These are phyloP conservation scores for Glycine tomentella DNA, from an alignment of 306 rosid species.

Conservation along the genomic window DNA sequence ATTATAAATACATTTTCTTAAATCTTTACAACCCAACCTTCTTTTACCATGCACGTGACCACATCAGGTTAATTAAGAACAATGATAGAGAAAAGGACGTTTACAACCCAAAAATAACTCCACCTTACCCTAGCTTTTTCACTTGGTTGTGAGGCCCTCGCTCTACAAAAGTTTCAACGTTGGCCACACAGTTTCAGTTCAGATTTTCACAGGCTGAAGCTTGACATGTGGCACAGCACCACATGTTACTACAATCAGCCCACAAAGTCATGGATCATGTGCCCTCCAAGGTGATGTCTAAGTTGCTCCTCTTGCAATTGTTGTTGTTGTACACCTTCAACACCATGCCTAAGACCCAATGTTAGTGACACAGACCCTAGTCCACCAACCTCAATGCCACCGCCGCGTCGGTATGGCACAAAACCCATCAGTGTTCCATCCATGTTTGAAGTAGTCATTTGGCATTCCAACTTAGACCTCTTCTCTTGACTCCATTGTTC, in stretches of 20 bases:
- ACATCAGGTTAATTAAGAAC: not conserved
- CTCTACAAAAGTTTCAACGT: not conserved
- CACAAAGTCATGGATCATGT: slow-evolving; percentile 71
- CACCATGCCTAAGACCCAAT: slow-evolving; percentile 77
- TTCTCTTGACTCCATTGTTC: slow-evolving; percentile 70
- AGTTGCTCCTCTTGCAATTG: slow-evolving; percentile 64
- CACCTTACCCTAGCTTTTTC: slow-evolving; percentile 3
- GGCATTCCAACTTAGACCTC: slow-evolving; percentile 65
- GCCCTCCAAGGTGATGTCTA: slow-evolving; percentile 61
- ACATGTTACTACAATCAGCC: slow-evolving; percentile 54
- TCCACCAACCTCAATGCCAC: slow-evolving; percentile 63
- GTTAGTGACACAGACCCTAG: slow-evolving; percentile 82
- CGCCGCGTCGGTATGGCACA: slow-evolving; percentile 63
- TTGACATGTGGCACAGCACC: not conserved
- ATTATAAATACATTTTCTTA: slow-evolving; percentile 3
- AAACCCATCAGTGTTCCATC: slow-evolving; percentile 72
- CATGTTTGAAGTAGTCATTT: slow-evolving; percentile 53
- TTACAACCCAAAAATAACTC: not conserved
- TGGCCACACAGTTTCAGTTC: not conserved
- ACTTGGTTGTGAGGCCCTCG: not conserved
- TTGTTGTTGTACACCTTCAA: slow-evolving; percentile 63
- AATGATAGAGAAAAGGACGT: not conserved
- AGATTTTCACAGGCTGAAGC: not conserved
- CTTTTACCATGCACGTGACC: not conserved
- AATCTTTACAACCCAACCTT: not conserved